phyloP scores from a whole-genome alignment of 345 rosid species.

The Eucalyptus marginata region DNA sequence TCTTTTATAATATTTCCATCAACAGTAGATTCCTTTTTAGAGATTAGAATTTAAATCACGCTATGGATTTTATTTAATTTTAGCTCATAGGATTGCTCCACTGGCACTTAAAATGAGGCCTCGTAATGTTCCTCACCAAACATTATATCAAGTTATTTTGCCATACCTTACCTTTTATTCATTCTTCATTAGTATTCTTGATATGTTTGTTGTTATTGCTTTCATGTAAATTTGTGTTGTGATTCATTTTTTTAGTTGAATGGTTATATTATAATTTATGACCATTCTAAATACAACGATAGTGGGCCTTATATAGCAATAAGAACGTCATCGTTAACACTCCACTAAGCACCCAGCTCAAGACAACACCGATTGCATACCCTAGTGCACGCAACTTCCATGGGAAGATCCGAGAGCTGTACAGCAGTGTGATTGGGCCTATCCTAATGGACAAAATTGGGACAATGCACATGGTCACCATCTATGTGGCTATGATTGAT shows the following conservation, averaged over 20 bases:
- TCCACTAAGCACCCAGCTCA: neutral
- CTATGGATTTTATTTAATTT: neutral
- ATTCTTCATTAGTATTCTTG: too few relatives aligned
- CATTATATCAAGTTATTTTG: neutral
- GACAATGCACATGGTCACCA: too few relatives aligned
- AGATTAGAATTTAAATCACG: too few relatives aligned
- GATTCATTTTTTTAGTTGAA: too few relatives aligned
- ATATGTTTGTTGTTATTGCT: too few relatives aligned
- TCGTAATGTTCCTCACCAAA: neutral
- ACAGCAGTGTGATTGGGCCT: fast-evolving
- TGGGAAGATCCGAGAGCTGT: fast-evolving
- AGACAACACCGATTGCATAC: neutral
- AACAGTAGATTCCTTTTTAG: neutral
- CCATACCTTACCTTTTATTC: neutral
- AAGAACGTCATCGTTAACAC: neutral
- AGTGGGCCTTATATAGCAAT: too few relatives aligned
- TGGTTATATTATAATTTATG: neutral
- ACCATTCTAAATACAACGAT: neutral
- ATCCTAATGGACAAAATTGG: too few relatives aligned
- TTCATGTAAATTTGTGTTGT: too few relatives aligned
- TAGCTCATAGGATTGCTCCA: neutral
- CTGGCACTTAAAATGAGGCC: neutral
- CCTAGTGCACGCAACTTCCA: fast-evolving
- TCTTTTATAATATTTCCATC: neutral
- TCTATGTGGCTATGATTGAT: too few relatives aligned